Conservation (phyloP, 2,329 filamentous ascomycete species). For the Fusarium sp. region DNA sequence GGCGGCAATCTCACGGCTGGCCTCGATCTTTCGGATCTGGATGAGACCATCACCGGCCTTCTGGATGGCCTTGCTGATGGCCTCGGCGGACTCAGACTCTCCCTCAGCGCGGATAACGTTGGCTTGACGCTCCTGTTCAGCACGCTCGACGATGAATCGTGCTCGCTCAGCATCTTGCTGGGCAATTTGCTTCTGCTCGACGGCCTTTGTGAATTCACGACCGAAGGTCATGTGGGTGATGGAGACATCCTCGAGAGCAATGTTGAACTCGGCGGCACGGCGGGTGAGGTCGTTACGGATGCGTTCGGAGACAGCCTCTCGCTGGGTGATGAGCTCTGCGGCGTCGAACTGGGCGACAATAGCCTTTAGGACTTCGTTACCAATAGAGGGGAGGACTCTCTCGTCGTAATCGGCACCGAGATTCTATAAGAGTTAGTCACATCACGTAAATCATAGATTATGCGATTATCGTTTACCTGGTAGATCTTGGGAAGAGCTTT, state of each 20-base stretch:
- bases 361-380: conserved; percentile 98
- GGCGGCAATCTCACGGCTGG: conserved; percentile 93
- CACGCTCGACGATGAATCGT: conserved; percentile 97
- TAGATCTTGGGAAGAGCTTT: conserved; percentile 96
- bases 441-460: background rate
- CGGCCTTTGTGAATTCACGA: conserved; percentile 97
- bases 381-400: conserved; percentile 96
- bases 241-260: conserved; percentile 96
- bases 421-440: conserved; percentile 68
- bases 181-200: conserved; percentile 99
- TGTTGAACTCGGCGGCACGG: conserved; percentile 97
- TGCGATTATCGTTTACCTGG: conserved; percentile 71
- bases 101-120: conserved; percentile 99
- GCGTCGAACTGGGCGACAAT: conserved; percentile 99
- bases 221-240: conserved; percentile 99
- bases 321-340: conserved; percentile 97
- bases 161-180: conserved; percentile 98
- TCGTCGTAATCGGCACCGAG: conserved; percentile 99
- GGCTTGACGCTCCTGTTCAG: conserved; percentile 98
- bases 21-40: conserved; percentile 97
- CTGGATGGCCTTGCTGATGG: conserved; percentile 91
- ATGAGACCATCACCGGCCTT: conserved; percentile 95
- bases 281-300: conserved; percentile 93
- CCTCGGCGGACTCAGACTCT: conserved; percentile 96
- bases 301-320: conserved; percentile 94